Evolutionary conservation across 805 yeast species (phyloP).

Genomic region (Sungouiozyma ichnusensis): DNA sequence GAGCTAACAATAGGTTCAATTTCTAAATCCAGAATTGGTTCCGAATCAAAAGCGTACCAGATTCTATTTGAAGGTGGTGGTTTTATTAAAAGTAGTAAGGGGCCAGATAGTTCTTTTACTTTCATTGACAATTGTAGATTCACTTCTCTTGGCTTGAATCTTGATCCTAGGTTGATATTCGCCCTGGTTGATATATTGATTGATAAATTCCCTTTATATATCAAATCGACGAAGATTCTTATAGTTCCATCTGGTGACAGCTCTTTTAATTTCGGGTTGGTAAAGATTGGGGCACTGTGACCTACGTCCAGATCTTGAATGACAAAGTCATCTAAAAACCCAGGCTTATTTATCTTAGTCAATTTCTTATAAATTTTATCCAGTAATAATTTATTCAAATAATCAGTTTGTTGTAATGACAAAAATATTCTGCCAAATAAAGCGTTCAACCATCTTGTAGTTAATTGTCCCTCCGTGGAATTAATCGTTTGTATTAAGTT

Average conservation of each 20-base stretch:
- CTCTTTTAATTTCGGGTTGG: constrained; percentile 58
- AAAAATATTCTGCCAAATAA: constrained; percentile 73
- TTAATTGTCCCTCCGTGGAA: constrained; percentile 72
- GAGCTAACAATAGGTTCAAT: constrained; percentile 91
- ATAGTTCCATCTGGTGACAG: constrained; percentile 75
- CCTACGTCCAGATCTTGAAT: constrained; percentile 70
- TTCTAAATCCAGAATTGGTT: constrained; percentile 64
- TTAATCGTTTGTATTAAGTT: constrained; percentile 66
- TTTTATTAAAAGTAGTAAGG: constrained; percentile 56
- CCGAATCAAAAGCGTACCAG: constrained; percentile 80
- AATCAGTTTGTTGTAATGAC: constrained; percentile 61
- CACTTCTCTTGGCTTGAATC: constrained; percentile 67
- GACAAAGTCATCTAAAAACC: constrained; percentile 73
- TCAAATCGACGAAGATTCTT: constrained; percentile 47
- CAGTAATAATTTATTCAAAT: constrained; percentile 47
- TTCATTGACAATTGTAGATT: constrained; percentile 62
- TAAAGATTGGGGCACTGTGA: constrained; percentile 64
- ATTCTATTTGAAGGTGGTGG: constrained; percentile 85
- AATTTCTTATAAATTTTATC: constrained; percentile 59
- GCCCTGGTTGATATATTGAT: constrained; percentile 74
- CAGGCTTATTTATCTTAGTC: constrained; percentile 73
- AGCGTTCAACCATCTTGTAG: constrained; percentile 88
- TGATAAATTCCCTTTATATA: constrained; percentile 67
- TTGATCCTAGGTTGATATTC: constrained; percentile 61
- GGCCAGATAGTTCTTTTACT: constrained; percentile 62